These are phyloP conservation scores for Tremella yokohamensis DNA, from an alignment of 768 basidiomycete species.

Conservation along the genomic window DNA sequence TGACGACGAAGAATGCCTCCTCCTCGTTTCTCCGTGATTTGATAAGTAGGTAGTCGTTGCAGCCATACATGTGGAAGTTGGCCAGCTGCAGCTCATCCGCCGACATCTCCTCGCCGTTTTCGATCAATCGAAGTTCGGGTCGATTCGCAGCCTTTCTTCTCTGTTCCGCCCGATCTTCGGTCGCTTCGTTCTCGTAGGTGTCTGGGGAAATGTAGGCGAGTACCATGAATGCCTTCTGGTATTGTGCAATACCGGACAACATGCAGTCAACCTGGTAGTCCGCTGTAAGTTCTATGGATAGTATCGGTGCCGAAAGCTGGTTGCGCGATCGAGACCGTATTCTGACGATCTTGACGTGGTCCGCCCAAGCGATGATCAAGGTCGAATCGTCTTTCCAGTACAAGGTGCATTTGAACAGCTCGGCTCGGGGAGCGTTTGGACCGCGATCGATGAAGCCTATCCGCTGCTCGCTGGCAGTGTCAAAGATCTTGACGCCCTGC, in stretches of 20 bases:
- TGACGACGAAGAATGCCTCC: slow-evolving; percentile 74
- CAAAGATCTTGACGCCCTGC: slow-evolving; percentile 92
- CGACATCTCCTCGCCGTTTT: slow-evolving; percentile 82
- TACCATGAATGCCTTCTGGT: slow-evolving; percentile 65
- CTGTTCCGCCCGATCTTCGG: slow-evolving; percentile 68
- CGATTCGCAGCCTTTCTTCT: slow-evolving; percentile 78
- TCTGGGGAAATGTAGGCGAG: slow-evolving; percentile 82
- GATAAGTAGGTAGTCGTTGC: slow-evolving; percentile 82
- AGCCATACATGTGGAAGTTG: slow-evolving; percentile 77
- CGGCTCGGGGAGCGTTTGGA: slow-evolving; percentile 77
- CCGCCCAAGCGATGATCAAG: slow-evolving; percentile 88
- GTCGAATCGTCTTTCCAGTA: slow-evolving; percentile 90
- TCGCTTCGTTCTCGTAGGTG: slow-evolving; percentile 66
- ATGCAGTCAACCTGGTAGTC: slow-evolving; percentile 92
- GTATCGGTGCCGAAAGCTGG: slow-evolving; percentile 44
- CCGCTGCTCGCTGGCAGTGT: slow-evolving; percentile 68
- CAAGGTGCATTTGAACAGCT: slow-evolving; percentile 88
- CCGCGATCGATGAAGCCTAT: slow-evolving; percentile 84
- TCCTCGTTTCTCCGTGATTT: slow-evolving; percentile 54
- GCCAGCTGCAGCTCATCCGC: slow-evolving; percentile 76
- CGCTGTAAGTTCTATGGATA: slow-evolving; percentile 75
- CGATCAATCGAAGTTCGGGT: slow-evolving; percentile 92
- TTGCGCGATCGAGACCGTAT: slow-evolving; percentile 55
- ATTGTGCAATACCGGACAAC: slow-evolving; percentile 84
- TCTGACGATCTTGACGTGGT: slow-evolving; percentile 83